Percentiles rank a stretch among this genome's conserved stretches.
phyloP scores from a whole-genome alignment of 2,329 filamentous ascomycete genomes.

The Emergomyces pasteurianus region DNA sequence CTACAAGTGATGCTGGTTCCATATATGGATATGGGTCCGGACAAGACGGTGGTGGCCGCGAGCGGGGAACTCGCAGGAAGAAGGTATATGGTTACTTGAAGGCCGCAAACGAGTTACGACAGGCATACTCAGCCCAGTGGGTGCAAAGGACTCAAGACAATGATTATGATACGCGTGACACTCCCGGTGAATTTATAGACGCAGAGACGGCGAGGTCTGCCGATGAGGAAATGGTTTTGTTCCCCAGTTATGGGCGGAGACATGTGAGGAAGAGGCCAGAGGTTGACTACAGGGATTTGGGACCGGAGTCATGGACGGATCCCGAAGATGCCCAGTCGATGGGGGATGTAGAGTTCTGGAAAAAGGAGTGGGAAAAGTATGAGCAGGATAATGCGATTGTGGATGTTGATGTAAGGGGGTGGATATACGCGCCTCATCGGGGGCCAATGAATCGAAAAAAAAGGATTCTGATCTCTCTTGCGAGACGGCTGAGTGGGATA shows the following conservation, averaged over 20 bases:
- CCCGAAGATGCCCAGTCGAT: constrained; percentile 33
- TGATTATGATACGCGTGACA: constrained; percentile 38
- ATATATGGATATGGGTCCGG: constrained; percentile 15
- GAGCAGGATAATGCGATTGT: constrained; percentile 78
- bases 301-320: constrained; percentile 35
- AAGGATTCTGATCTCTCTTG: constrained; percentile 72
- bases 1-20: not conserved
- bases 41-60: constrained; percentile 22
- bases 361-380: constrained; percentile 62
- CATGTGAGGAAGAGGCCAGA: constrained; percentile 43
- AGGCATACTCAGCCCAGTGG: constrained; percentile 51
- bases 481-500: constrained; percentile 76
- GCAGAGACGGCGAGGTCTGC: constrained; percentile 68
- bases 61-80: constrained; percentile 61
- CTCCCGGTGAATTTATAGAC: constrained; percentile 71
- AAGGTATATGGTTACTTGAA: constrained; percentile 65
- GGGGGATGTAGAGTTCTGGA: constrained; percentile 62
- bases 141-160: constrained; percentile 36
- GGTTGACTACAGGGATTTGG: constrained; percentile 12
- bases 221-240: constrained; percentile 85
- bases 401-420: constrained; percentile 88
- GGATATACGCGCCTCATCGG: constrained; percentile 79
- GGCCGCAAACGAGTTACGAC: constrained; percentile 59
- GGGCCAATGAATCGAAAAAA: constrained; percentile 82
- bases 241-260: constrained; percentile 80